Evolutionary conservation across 202 grass and related monocot genomes (phyloP).

Genomic region (Cymbopogon flexuosus): DNA sequence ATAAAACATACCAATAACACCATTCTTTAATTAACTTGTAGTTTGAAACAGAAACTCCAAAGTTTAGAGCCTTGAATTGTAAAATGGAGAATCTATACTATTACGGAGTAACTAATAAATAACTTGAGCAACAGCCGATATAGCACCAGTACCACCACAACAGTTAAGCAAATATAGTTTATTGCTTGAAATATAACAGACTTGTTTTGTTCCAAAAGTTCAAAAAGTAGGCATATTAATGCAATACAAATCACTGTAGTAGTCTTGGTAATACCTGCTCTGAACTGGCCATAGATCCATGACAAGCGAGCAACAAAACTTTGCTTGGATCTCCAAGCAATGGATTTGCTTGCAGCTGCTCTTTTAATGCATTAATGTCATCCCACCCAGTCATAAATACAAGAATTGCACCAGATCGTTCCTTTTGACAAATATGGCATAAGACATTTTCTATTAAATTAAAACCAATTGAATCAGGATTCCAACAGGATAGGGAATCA

Average conservation of each 20-base stretch:
- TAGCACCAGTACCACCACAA: background rate
- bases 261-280: conserved; percentile 62
- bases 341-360: conserved; percentile 88
- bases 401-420: conserved; percentile 76
- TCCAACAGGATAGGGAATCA: conserved; percentile 91
- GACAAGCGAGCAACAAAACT: conserved; percentile 92
- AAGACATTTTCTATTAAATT: conserved; percentile 92
- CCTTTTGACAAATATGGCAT: conserved; percentile 89
- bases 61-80: background rate
- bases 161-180: conserved; percentile 3
- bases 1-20: background rate
- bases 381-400: conserved; percentile 99
- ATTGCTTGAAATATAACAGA: conserved; percentile 17
- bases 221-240: background rate
- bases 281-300: conserved; percentile 89
- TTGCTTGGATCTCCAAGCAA: conserved; percentile 83
- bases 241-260: background rate
- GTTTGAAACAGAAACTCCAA: background rate
- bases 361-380: conserved; percentile 96
- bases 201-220: background rate
- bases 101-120: background rate
- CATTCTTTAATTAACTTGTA: background rate
- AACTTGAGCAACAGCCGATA: background rate
- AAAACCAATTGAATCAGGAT: conserved; percentile 98
- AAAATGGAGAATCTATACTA: background rate